Base-by-base conservation (phyloP, 2,329 filamentous ascomycete genomes). In the Sporothrix inflata region DNA sequence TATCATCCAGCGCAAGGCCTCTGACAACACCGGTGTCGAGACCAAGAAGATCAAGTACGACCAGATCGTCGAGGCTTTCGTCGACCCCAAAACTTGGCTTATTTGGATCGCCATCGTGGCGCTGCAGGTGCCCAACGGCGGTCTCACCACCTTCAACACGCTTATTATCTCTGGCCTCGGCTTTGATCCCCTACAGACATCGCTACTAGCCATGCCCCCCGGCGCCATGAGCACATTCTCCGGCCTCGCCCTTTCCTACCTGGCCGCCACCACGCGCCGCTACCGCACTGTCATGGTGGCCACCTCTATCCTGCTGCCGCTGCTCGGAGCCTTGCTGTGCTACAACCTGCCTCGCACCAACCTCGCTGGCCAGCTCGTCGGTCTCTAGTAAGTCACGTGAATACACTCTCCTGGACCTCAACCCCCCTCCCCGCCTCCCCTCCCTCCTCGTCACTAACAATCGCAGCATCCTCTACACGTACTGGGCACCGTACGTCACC, bases 321-420 rank as follows among this genome's bases (percentile, higher is more conserved):
- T 82, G 14, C 73, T 82, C 7, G 76, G 79, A 30, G 77, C 81
- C 0, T 77, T 80, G 8, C 74, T 83, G 63, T 82, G 81, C 69
- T 81, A 78, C 70, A 76, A 77, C 12, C 78, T 76, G 21, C 75
- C 74, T 0, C 71, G 74, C 34, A 34, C 51, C 49, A 76, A 76
- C 69, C 72, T 76, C 3, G 75, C 74, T 24, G 75, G 75, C 19
- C 75, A 76, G 57, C 73, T 76, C 16, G 70, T 76, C 19, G 75
- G 75, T 34, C 66, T 76, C 5, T 76, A 76, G 72, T 73, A 49
- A 9, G 72, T 63, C 19, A 27, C 53, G 1, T 34, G 30, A 34
- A 34, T 34, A 34, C 30, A 34, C 30, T 34, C 30, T 34, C 30
- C 30, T 34, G 30, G 30, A 34, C 30, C 30, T 34, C 30, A 34